Conservation (phyloP, 495 filamentous ascomycete genomes). For the Xylaria flabelliformis region DNA sequence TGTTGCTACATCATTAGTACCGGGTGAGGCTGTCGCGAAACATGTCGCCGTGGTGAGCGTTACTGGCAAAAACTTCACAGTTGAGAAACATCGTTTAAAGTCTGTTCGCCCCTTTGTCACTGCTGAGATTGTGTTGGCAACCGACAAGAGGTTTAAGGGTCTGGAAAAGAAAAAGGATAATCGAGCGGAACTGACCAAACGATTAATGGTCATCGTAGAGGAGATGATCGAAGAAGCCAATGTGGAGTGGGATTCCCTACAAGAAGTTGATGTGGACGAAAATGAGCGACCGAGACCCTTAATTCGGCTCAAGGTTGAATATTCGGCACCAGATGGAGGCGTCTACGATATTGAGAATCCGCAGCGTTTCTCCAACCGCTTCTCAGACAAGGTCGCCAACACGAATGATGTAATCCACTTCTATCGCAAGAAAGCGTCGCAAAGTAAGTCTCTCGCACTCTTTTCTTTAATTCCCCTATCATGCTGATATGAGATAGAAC, state of each 20-base stretch:
- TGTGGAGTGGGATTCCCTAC: constrained; percentile 77
- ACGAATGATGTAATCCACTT: constrained; percentile 93
- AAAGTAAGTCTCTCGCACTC: constrained; percentile 36
- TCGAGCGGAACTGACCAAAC: constrained; percentile 74
- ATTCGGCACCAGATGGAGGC: constrained; percentile 83
- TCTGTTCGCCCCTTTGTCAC: constrained; percentile 91
- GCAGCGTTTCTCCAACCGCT: constrained; percentile 94
- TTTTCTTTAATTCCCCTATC: constrained; percentile 18
- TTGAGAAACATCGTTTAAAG: constrained; percentile 83
- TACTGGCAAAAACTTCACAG: constrained; percentile 79
- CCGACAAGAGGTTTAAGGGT: constrained; percentile 77
- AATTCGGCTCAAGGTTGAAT: constrained; percentile 89
- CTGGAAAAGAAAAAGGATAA: constrained; percentile 83
- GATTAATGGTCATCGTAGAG: constrained; percentile 78
- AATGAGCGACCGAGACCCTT: constrained; percentile 79
- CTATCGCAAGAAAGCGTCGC: constrained; percentile 77
- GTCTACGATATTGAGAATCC: constrained; percentile 93
- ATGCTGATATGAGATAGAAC: constrained; percentile 33
- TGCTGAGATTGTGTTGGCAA: constrained; percentile 77
- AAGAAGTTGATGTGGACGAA: constrained; percentile 57
- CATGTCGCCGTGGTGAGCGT: constrained; percentile 86
- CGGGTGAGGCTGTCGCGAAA: constrained; percentile 90
- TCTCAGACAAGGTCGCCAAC: constrained; percentile 89
- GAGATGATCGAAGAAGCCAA: constrained; percentile 87
- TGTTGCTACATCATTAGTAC: constrained; percentile 88